Evolutionary conservation across 257 asterid species (phyloP).

Genomic region (Nicotiana sylvestris): DNA sequence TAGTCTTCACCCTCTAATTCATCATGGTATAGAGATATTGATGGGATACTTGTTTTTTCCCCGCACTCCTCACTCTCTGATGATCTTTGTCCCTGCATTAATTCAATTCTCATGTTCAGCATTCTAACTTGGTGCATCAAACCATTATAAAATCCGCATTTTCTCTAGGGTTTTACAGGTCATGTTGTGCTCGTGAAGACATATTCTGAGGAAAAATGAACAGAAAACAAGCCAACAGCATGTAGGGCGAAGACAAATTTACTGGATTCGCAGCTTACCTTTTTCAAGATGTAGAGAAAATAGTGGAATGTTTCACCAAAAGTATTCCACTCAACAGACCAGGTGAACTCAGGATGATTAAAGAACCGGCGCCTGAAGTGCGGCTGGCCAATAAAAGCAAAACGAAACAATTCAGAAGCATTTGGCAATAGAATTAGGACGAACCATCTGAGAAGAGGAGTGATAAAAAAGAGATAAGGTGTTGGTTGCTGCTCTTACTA

Average conservation of each 20-base stretch:
- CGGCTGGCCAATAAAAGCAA: constrained; percentile 46
- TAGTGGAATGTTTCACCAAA: constrained; percentile 95
- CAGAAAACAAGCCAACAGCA: background rate
- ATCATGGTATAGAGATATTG: constrained; percentile 62
- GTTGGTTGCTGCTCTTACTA: constrained; percentile 1
- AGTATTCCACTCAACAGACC: constrained; percentile 86
- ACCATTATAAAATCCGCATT: background rate
- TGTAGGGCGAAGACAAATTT: background rate
- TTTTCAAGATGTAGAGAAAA: constrained; percentile 75
- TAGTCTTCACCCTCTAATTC: constrained; percentile 82
- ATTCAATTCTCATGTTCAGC: constrained; percentile 13
- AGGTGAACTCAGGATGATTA: constrained; percentile 59
- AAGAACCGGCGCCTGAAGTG: constrained; percentile 86
- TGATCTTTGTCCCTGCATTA: constrained; percentile 68
- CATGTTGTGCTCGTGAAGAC: no score
- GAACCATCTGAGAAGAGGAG: background rate
- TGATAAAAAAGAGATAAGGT: background rate
- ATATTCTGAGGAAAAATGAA: background rate
- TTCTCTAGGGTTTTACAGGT: background rate
- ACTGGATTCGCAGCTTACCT: constrained; percentile 40
- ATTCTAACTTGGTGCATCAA: background rate
- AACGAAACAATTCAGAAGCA: background rate
- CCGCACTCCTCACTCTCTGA: constrained; percentile 23
- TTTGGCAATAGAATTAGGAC: background rate
- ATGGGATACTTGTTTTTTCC: constrained; percentile 33